Base-by-base conservation (phyloP, 2,329 filamentous ascomycete genomes). In the Fusarium domesticum region DNA sequence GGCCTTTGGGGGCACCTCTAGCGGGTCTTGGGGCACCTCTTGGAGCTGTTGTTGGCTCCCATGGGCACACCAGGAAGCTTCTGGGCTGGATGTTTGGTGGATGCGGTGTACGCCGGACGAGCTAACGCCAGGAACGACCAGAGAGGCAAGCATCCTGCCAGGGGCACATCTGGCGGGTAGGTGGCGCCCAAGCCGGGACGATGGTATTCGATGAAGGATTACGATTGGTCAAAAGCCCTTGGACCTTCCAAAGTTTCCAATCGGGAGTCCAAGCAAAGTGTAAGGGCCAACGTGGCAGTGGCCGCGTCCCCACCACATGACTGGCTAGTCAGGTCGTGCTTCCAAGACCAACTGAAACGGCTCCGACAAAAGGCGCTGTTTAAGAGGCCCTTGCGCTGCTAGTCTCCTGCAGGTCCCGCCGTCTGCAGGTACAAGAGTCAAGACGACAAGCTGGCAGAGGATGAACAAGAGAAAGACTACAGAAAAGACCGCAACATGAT, bases 241-340 rank as follows among this genome's bases (percentile, higher is more conserved):
- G 14, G 23, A 8, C 23, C 23, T 12, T 28, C 23, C 14, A 12
- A 11, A 28, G 10, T 12, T 28, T 28, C 23, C 14, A 8, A 28
- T 5, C 23, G 23, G 23, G 23, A 28, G 18, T 38, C 35, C 43
- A 45, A 50, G 31, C 8, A 45, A 35, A 42, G 15, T 35, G 35
- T 43, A 54, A 38, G 51, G 51, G 51, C 33, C 40, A 55, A 53
- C 48, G 51, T 54, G 51, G 51, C 51, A 50, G 51, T 46, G 33
- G 39, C 37, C 42, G 37, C 45, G 38, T 28, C 39, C 8, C 37
- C 31, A 42, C 19, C 35, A 39, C n/a, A n/a, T n/a, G 47, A 38
- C 28, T 31, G 20, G 43, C 45, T 36, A 39, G 23, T 43, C 40
- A 39, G 10, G 14, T 31, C 40, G 40, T 43, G 28, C 34, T 38